Base-by-base conservation (phyloP, 2,329 filamentous ascomycete species). In the Botrytis porri region DNA sequence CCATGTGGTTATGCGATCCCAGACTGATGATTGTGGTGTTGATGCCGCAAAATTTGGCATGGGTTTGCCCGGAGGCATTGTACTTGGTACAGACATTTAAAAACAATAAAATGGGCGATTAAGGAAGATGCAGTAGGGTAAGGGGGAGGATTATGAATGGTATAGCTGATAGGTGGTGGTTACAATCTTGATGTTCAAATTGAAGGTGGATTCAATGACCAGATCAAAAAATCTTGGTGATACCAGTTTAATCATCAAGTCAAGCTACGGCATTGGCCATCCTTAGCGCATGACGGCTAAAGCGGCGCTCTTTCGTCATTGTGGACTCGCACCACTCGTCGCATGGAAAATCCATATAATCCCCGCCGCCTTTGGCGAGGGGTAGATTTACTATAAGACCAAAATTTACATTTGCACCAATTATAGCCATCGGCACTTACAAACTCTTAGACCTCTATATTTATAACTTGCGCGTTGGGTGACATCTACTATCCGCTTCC, bases 1-100 rank as follows among this genome's bases (percentile, higher is more conserved):
- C 95, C 96, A 99, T 81, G 86, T 91, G 77, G 94, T 92, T 84
- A 98, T 86, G 80, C 95, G 92, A 83, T 97, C 93, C 94, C 94
- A 97, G 32, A 80, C 76, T 64, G 79, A 79, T 72, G 79, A 80
- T 72, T 77, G 76, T 75, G 80, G 74, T 76, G 80, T 77, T 72
- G 80, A 79, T 72, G 77, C 77, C 72, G 78, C 74, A 76, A 81
- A 80, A 70, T 76, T 79, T 73, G 80, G 79, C 75, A 77, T 70
- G 57, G 67, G 73, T 64, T 73, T 77, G 74, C 77, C 78, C 69
- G 74, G 73, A 70, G 76, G 75, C 73, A 79, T 76, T 78, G 75
- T 73, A 45, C 65, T 73, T 64, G 75, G 79, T 29, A 75, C 74
- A 76, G 79, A 76, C 79, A 81, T 81, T 63, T 73, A 73, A 74